Percentiles rank a stretch among this genome's conserved stretches.
phyloP scores from a whole-genome alignment of 805 yeast species.

The Candida ortonii region DNA sequence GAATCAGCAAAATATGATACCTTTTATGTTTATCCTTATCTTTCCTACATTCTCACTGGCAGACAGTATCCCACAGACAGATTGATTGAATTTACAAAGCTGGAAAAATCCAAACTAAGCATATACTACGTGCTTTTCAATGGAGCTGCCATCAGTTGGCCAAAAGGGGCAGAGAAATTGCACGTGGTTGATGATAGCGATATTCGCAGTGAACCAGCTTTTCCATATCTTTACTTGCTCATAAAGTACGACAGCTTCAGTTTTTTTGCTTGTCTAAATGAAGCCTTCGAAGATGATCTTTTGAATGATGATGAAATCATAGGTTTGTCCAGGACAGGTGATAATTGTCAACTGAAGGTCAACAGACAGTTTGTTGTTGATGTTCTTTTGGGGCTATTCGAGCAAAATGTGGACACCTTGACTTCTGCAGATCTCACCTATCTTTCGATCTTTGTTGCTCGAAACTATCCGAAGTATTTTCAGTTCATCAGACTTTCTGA shows the following conservation, averaged over 20 bases:
- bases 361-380: constrained; percentile 79
- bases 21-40: constrained; percentile 51
- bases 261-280: constrained; percentile 68
- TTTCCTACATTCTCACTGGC: constrained; percentile 71
- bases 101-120: constrained; percentile 44
- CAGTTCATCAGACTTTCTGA: constrained; percentile 80
- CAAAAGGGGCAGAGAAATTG: constrained; percentile 34
- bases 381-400: constrained; percentile 59
- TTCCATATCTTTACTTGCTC: constrained; percentile 65
- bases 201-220: constrained; percentile 45
- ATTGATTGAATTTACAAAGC: constrained; percentile 35
- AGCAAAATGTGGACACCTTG: constrained; percentile 34
- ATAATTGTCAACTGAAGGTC: constrained; percentile 35
- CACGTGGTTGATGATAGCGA: constrained; percentile 32
- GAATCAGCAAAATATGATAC: constrained; percentile 16
- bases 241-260: constrained; percentile 55
- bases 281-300: constrained; percentile 76
- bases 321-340: constrained; percentile 17
- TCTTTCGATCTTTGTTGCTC: constrained; percentile 68
- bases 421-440: constrained; percentile 30
- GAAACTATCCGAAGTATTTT: constrained; percentile 79
- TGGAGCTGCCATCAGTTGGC: constrained; percentile 50
- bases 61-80: constrained; percentile 75
- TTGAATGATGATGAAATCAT: constrained; percentile 58
- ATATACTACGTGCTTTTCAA: constrained; percentile 60